Percentiles rank a stretch among this genome's conserved stretches.
phyloP scores from a whole-genome alignment of 495 filamentous ascomycete species.

The Hypoxylon subgilvum region DNA sequence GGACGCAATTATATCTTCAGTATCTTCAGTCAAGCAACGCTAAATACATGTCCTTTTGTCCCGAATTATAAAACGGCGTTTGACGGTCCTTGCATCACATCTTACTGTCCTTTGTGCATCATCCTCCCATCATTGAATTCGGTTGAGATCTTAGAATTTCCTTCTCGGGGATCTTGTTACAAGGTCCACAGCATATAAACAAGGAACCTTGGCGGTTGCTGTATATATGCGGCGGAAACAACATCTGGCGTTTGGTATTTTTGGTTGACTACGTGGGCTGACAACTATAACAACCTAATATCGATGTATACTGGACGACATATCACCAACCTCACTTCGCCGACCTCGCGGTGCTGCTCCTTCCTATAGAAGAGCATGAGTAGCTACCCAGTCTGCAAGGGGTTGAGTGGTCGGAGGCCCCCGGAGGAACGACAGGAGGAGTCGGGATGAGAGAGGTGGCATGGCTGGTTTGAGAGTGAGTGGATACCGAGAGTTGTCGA shows the following conservation, averaged over 20 bases:
- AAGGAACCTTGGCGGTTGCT: slow-evolving; percentile 6
- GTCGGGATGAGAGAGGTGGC: neutral
- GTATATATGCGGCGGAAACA: slow-evolving; percentile 25
- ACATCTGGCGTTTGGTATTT: slow-evolving; percentile 9
- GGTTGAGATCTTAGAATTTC: slow-evolving; percentile 14
- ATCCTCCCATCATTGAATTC: slow-evolving; percentile 15
- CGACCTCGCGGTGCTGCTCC: neutral
- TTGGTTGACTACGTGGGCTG: neutral
- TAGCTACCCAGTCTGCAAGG: neutral
- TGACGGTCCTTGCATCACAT: slow-evolving; percentile 25
- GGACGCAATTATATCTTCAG: slow-evolving; percentile 27
- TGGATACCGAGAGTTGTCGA: neutral
- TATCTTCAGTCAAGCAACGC: slow-evolving; percentile 18
- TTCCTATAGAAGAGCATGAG: neutral
- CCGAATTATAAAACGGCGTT: slow-evolving; percentile 31
- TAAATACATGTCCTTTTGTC: slow-evolving; percentile 4
- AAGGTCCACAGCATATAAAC: slow-evolving; percentile 16
- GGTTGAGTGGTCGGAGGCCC: too few species aligned
- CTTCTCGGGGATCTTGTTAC: slow-evolving; percentile 8
- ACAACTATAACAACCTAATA: slow-evolving; percentile 17
- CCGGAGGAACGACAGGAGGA: neutral
- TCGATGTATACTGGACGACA: neutral
- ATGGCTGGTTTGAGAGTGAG: neutral
- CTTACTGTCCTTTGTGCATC: slow-evolving; percentile 34
- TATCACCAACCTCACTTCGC: neutral